Conservation (phyloP, 805 yeast species). For the Candida odintsovae region DNA sequence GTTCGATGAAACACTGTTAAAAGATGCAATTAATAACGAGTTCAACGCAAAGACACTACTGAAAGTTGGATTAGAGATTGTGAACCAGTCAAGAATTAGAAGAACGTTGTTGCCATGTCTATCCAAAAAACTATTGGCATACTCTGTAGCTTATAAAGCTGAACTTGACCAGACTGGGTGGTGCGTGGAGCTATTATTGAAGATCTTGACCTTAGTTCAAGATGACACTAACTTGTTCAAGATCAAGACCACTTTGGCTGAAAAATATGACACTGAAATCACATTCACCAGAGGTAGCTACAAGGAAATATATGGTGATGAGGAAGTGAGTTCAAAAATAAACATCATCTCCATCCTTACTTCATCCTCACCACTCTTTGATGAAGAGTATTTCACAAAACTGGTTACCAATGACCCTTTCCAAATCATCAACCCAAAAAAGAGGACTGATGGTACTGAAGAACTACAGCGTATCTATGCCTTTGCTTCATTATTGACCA, state of each 20-base stretch:
- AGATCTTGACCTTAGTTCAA: constrained; percentile 44
- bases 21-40: constrained; percentile 27
- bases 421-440: constrained; percentile 43
- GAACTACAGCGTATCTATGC: constrained; percentile 58
- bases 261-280: constrained; percentile 42
- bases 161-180: constrained; percentile 40
- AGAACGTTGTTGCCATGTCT: constrained; percentile 63
- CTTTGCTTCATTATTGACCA: constrained; percentile 45
- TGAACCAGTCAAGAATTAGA: constrained; percentile 50
- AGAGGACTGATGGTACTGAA: constrained; percentile 62
- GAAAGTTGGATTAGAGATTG: constrained; percentile 37
- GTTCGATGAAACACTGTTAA: constrained; percentile 37
- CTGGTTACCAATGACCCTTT: constrained; percentile 28
- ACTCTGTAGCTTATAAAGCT: constrained; percentile 29
- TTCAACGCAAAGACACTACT: constrained; percentile 20
- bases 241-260: constrained; percentile 53
- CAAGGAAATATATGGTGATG: constrained; percentile 44
- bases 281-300: constrained; percentile 37
- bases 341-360: constrained; percentile 43
- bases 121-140: constrained; percentile 39
- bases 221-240: constrained; percentile 49
- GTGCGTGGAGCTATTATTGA: constrained; percentile 44
- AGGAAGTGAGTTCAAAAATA: constrained; percentile 51
- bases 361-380: constrained; percentile 22
- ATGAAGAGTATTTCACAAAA: constrained; percentile 17